phyloP scores from a whole-genome alignment of 345 rosid species.

The Orychophragmus violaceus region DNA sequence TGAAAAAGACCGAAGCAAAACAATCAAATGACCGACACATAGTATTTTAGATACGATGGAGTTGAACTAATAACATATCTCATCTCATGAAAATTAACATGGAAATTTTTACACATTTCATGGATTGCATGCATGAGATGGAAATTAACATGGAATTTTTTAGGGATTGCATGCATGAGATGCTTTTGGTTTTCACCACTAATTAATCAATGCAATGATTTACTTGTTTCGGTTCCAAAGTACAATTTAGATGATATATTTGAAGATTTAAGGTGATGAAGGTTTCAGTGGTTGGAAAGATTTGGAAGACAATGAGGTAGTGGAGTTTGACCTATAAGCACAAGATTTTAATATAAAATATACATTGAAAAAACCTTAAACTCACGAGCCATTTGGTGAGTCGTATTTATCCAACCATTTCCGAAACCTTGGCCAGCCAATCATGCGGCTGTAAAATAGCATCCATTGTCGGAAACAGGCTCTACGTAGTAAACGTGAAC shows the following conservation, averaged over 20 bases:
- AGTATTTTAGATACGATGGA: background rate
- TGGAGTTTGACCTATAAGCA: slow-evolving; percentile 27
- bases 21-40: background rate
- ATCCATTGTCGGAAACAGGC: too few species aligned
- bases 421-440: too few species aligned
- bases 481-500: too few species aligned
- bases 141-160: background rate
- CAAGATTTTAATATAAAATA: slow-evolving; percentile 2
- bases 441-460: too few species aligned
- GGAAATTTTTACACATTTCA: too few species aligned
- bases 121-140: too few species aligned
- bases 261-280: background rate
- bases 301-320: slow-evolving; percentile 12
- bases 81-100: too few species aligned
- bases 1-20: background rate
- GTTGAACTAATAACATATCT: background rate
- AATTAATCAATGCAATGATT: background rate
- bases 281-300: background rate
- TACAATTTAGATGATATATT: background rate
- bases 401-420: too few species aligned
- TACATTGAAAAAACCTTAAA: slow-evolving; percentile 15
- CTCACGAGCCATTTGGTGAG: too few species aligned
- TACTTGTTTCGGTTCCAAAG: background rate
- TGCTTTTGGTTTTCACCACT: background rate
- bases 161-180: background rate